A percentile compares a stretch with the other conserved stretches of the same genome.
phyloP scores from a whole-genome alignment of 495 filamentous ascomycete genomes.

The Daldinia loculata region DNA sequence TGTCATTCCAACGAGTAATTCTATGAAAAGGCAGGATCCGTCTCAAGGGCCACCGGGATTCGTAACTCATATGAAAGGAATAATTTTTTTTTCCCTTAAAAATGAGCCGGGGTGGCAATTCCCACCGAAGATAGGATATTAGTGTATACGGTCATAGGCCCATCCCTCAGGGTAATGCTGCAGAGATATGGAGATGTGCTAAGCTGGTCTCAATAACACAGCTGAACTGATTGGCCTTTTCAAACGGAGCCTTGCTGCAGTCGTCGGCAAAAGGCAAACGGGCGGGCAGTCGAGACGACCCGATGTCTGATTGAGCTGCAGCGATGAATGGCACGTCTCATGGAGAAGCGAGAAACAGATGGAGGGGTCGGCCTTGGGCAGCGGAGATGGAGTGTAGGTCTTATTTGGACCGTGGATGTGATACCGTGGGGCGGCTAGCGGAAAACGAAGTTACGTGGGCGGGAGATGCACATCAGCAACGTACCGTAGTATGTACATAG shows the following conservation, averaged over 20 bases:
- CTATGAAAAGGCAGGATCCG: slow-evolving; percentile 33
- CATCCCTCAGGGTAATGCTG: slow-evolving; percentile 33
- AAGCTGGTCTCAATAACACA: slow-evolving; percentile 34
- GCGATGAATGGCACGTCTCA: slow-evolving; percentile 43
- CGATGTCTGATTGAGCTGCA: slow-evolving; percentile 45
- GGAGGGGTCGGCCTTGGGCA: slow-evolving; percentile 48
- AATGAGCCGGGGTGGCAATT: slow-evolving; percentile 35
- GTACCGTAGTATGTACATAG: slow-evolving; percentile 38
- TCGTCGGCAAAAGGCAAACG: slow-evolving; percentile 43
- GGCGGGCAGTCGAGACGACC: slow-evolving; percentile 42
- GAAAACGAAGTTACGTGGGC: slow-evolving; percentile 43
- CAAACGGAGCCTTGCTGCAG: slow-evolving; percentile 39
- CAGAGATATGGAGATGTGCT: slow-evolving; percentile 37
- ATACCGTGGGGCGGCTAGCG: slow-evolving; percentile 50
- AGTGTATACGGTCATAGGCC: slow-evolving; percentile 40
- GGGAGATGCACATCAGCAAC: slow-evolving; percentile 44
- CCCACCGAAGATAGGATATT: slow-evolving; percentile 32
- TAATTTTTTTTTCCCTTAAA: slow-evolving; percentile 4
- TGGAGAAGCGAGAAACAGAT: slow-evolving; percentile 43
- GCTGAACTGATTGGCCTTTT: slow-evolving; percentile 36
- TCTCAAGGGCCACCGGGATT: slow-evolving; percentile 18
- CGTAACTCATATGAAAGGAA: slow-evolving; percentile 35
- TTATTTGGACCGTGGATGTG: slow-evolving; percentile 49
- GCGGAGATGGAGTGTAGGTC: slow-evolving; percentile 50
- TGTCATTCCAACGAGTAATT: slow-evolving; percentile 38